Evolutionary conservation across 208 protist species (phyloP).

Genomic region (Trypanosoma rangeli): DNA sequence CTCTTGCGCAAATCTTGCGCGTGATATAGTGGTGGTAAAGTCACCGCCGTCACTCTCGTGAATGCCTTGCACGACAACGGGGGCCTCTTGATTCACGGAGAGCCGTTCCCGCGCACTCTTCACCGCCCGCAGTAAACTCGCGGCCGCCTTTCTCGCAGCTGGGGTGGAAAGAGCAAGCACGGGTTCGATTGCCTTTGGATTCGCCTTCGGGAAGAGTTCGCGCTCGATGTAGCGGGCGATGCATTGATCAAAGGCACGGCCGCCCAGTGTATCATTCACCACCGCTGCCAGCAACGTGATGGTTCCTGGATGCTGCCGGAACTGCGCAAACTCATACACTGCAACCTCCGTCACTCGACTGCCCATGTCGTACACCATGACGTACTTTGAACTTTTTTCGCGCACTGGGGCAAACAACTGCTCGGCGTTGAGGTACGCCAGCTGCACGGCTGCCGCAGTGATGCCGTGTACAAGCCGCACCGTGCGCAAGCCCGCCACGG

Average conservation of each 20-base stretch:
- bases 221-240: constrained; percentile 82
- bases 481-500: constrained; percentile 77
- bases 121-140: constrained; percentile 78
- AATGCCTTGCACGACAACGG: constrained; percentile 79
- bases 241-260: constrained; percentile 82
- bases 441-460: constrained; percentile 72
- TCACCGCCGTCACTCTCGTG: constrained; percentile 22
- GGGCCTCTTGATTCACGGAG: constrained; percentile 84
- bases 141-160: constrained; percentile 42
- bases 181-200: constrained; percentile 18
- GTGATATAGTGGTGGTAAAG: constrained; percentile 52
- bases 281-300: constrained; percentile 48
- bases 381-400: constrained; percentile 21
- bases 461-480: constrained; percentile 81
- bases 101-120: constrained; percentile 84
- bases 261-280: constrained; percentile 72
- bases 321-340: constrained; percentile 51
- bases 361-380: constrained; percentile 91
- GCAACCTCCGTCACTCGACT: constrained; percentile 70
- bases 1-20: constrained; percentile 62
- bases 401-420: constrained; percentile 33
- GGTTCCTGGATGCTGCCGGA: constrained; percentile 6
- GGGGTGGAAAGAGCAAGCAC: constrained; percentile 12
- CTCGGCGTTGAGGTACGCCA: constrained; percentile 49
- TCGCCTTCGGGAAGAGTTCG: constrained; percentile 43